phyloP scores from a whole-genome alignment of 1,284 basidiomycete species.

The Athelia sp. region DNA sequence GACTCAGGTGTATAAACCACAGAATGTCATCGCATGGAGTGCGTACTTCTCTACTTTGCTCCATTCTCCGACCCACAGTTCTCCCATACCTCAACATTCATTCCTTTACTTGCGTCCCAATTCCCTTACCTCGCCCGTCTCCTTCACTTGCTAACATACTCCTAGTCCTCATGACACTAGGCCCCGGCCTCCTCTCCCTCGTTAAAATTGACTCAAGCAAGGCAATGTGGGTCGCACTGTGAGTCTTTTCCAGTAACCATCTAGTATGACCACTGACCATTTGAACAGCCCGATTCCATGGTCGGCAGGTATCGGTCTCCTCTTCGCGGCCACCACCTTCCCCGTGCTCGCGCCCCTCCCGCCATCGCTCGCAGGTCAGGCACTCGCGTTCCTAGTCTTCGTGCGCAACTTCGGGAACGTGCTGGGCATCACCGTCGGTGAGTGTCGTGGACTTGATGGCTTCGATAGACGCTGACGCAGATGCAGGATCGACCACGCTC shows the following conservation, averaged over 20 bases:
- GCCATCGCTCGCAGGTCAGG: not conserved
- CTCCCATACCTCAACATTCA: too few species aligned
- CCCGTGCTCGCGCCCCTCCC: not conserved
- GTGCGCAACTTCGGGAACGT: not conserved
- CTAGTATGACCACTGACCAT: too few species aligned
- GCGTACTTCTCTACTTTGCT: not conserved
- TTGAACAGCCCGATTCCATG: not conserved
- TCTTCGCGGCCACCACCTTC: not conserved
- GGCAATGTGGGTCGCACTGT: not conserved
- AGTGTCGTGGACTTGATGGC: not conserved
- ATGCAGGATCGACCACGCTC: not conserved
- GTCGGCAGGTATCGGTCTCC: not conserved
- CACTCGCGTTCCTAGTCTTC: not conserved
- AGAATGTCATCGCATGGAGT: not conserved
- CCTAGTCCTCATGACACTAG: not conserved
- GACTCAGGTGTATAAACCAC: not conserved
- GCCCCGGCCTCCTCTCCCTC: not conserved
- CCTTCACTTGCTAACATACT: too few species aligned
- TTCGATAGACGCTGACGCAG: too few species aligned
- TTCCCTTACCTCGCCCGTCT: too few species aligned
- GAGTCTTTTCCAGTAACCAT: not conserved
- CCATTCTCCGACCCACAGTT: too few species aligned
- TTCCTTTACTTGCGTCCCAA: too few species aligned
- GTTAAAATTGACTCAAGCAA: not conserved
- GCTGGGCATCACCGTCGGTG: not conserved